Evolutionary conservation across 441 rosid species (phyloP).

Genomic region (Hura crepitans): DNA sequence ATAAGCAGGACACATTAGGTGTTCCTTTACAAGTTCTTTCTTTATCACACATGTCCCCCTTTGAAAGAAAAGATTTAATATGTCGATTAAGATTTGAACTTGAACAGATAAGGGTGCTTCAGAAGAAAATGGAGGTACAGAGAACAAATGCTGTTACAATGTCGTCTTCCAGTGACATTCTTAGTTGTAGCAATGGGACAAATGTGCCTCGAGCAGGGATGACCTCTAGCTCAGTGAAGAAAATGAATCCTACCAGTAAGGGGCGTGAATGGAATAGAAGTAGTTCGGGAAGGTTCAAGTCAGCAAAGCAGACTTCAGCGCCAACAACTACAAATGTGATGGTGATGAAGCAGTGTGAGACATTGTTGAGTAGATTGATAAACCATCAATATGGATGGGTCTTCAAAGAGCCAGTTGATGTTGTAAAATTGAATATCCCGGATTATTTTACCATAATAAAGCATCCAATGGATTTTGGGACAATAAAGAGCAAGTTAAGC

Average conservation of each 20-base stretch:
- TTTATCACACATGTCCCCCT: conserved; percentile 45
- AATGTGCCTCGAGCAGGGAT: conserved; percentile 35
- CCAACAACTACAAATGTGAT: conserved; percentile 30
- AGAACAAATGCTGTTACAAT: conserved; percentile 35
- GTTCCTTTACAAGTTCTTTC: conserved; percentile 54
- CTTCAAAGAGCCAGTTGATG: conserved; percentile 70
- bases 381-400: conserved; percentile 57
- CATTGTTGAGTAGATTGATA: conserved; percentile 52
- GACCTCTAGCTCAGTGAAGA: conserved; percentile 47
- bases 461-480: conserved; percentile 91
- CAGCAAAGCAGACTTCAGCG: conserved; percentile 30
- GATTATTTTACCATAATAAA: conserved; percentile 78
- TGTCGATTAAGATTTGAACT: conserved; percentile 60
- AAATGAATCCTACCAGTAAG: conserved; percentile 34
- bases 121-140: conserved; percentile 44
- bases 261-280: conserved; percentile 38
- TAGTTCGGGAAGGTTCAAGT: conserved; percentile 32
- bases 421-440: conserved; percentile 68
- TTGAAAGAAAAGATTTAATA: conserved; percentile 50
- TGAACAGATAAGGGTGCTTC: conserved; percentile 54
- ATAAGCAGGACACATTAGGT: conserved; percentile 38
- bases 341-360: conserved; percentile 69
- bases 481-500: conserved; percentile 49
- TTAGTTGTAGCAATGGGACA: conserved; percentile 61
- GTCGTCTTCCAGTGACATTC: conserved; percentile 53